Evolutionary conservation across 1,139 yeast genomes (phyloP).

Genomic region (Suhomyces kunorum): DNA sequence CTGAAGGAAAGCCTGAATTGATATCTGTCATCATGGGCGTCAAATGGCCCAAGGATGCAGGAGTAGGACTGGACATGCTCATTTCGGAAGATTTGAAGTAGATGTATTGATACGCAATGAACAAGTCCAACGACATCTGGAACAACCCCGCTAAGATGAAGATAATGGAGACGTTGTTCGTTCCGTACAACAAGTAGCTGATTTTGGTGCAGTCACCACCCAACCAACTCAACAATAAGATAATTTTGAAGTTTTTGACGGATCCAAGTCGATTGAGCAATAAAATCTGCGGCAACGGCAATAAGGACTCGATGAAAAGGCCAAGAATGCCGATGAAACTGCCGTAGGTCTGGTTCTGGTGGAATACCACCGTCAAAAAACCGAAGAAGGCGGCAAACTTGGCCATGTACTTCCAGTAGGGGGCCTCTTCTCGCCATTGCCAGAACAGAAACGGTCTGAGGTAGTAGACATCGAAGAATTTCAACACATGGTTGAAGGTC

Average conservation of each 20-base stretch:
- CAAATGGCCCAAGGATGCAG: background rate
- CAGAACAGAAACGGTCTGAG: conserved; percentile 69
- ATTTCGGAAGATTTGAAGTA: conserved; percentile 42
- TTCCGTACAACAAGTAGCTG: conserved; percentile 69
- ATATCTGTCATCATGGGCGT: conserved; percentile 2
- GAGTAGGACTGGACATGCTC: background rate
- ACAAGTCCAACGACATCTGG: conserved; percentile 75
- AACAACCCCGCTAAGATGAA: conserved; percentile 78
- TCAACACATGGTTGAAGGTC: conserved; percentile 36
- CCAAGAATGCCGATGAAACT: conserved; percentile 71
- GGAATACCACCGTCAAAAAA: conserved; percentile 48
- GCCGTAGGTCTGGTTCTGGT: conserved; percentile 45
- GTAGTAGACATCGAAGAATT: conserved; percentile 70
- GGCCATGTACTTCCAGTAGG: conserved; percentile 67
- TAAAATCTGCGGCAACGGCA: conserved; percentile 87
- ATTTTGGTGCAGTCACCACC: conserved; percentile 85
- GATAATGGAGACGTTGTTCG: conserved; percentile 64
- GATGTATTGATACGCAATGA: conserved; percentile 74
- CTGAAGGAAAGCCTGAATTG: background rate
- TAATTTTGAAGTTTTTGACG: conserved; percentile 75
- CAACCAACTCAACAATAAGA: conserved; percentile 79
- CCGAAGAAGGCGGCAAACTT: conserved; percentile 46
- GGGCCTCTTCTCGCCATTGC: conserved; percentile 73
- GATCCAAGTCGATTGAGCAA: conserved; percentile 67
- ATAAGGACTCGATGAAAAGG: conserved; percentile 72